Evolutionary conservation across 768 basidiomycete genomes (phyloP), one percentile per base, ranked within the genome.

Genomic region (Psilocybe tampanensis): DNA sequence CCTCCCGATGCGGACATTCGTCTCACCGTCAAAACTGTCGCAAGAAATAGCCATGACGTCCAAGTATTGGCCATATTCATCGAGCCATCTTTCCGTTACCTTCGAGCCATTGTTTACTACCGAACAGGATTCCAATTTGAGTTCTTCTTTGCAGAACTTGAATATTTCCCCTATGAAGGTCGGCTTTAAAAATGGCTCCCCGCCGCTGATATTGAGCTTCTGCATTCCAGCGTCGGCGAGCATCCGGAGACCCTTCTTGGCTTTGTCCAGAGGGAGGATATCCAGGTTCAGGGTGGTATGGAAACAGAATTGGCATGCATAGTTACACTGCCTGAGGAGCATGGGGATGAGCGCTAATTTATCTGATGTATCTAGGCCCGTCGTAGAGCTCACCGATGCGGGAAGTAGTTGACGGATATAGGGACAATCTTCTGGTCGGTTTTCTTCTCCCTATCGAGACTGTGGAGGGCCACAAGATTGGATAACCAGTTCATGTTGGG

Each of bases 1-100:
- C 59, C 12, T 72, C 48, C 52, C 76, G 44, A 74, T 66, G 19
- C 58, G 68, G 33, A 70, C 18, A 49, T 77, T 77, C 8, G 70
- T 71, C 34, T 76, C 75, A 0, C 41, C 15, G 45, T 74, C 72
- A 36, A 78, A 77, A 42, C 61, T 59, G 39, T 78, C 76, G 39
- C 76, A 78, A 1, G 76, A 76, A 2, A 78, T 74, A 0, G 76
- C 76, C 68, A 77, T 77, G 26, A 77, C 65, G 26, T 77, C 76
- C 23, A 77, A 56, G 54, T 73, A 77, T 60, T 66, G 43, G 0
- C 77, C 74, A 26, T 76, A 78, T 4, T 62, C 65, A 41, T 74
- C 72, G 18, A 78, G 33, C 76, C 76, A 78, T 54, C 66, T 71
- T 44, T 76, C 71, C 0, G 75, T 76, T 22, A 78, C 77, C 62